A percentile compares a stretch with the other conserved stretches of the same genome.
Conservation (phyloP, 2,329 filamentous ascomycete genomes). For the Sporothrix euskadiensis region DNA sequence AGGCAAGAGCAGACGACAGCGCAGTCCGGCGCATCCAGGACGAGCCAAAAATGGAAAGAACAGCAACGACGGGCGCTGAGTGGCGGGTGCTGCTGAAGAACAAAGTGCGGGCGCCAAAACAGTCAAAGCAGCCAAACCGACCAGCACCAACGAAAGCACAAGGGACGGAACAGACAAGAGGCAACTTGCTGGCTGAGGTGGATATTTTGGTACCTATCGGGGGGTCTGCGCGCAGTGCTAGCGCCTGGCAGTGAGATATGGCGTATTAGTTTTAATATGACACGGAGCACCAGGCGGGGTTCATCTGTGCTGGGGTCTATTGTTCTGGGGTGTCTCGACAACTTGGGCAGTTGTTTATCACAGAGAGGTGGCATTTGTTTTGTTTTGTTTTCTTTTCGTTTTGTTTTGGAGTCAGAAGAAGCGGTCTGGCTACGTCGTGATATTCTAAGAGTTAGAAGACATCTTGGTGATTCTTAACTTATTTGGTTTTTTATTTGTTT, state of each 20-base stretch:
- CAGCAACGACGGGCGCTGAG: conserved; percentile 12
- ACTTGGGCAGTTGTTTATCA: not conserved
- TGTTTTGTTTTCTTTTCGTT: not conserved
- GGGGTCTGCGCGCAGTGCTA: conserved; percentile 15
- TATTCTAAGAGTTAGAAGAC: not conserved
- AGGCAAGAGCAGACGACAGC: not conserved
- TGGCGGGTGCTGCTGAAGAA: conserved; percentile 16
- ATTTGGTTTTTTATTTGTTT: not conserved
- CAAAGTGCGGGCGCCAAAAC: conserved; percentile 15
- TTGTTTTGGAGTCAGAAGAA: not conserved
- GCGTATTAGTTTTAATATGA: conserved; percentile 27
- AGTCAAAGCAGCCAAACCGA: not conserved
- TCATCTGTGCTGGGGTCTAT: conserved; percentile 20
- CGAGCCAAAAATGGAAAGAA: not conserved
- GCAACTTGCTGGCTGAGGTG: not conserved
- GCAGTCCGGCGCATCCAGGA: not conserved
- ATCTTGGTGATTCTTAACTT: no score
- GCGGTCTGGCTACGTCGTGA: no score
- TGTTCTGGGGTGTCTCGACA: not conserved
- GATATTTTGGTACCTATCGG: not conserved
- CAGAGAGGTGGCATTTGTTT: no score
- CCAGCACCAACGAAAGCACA: not conserved
- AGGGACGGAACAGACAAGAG: not conserved
- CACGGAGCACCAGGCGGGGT: conserved; percentile 28
- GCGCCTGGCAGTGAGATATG: conserved; percentile 19